phyloP scores from a whole-genome alignment of 2,329 filamentous ascomycete genomes.

The Aspergillus neoniger region DNA sequence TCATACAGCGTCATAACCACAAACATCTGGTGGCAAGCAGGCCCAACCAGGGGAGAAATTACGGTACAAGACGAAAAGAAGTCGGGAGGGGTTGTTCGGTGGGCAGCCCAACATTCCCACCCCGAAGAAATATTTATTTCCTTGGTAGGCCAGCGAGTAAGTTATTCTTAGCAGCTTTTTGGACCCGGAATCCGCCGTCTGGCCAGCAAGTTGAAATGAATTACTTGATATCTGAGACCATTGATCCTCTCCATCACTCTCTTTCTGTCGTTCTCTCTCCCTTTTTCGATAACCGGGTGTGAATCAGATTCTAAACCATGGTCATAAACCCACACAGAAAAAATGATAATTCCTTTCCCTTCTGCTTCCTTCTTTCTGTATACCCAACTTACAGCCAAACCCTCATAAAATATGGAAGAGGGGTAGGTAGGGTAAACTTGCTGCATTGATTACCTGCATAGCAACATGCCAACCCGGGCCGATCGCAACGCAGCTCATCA shows the following conservation, averaged over 20 bases:
- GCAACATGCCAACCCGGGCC: neutral
- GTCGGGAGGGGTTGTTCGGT: neutral
- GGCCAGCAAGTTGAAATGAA: neutral
- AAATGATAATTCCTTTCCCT: too few relatives aligned
- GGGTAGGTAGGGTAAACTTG: too few relatives aligned
- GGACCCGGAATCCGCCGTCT: neutral
- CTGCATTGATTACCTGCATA: neutral
- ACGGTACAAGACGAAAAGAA: neutral
- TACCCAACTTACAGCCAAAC: neutral
- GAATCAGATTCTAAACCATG: neutral
- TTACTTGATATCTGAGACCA: conserved; percentile 4
- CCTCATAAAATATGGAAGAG: neutral
- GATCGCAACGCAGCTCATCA: neutral
- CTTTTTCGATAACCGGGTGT: neutral
- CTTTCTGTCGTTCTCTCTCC: too few relatives aligned
- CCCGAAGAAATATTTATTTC: neutral
- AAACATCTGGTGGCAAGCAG: neutral
- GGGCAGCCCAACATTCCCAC: neutral
- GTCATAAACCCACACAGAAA: neutral
- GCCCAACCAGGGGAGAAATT: neutral
- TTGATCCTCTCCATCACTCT: too few relatives aligned
- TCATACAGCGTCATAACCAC: neutral
- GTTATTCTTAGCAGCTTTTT: neutral
- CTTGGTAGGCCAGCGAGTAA: neutral
- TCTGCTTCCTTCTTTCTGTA: too few relatives aligned